phyloP scores from a whole-genome alignment of 208 protist genomes.

The Wallacemonas sp. region DNA sequence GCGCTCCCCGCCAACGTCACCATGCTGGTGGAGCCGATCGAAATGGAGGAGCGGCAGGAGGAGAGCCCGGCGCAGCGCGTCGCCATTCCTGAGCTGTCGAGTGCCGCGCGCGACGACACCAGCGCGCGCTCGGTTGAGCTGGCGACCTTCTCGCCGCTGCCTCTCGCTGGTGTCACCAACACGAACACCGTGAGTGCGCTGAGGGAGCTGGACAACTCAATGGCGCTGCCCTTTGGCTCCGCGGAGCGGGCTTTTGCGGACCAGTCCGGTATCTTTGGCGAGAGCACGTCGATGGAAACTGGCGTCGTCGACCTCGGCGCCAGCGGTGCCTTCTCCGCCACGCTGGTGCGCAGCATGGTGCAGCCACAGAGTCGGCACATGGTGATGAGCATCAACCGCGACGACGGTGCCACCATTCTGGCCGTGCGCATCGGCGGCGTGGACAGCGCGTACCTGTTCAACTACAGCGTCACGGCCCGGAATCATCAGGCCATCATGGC shows the following conservation, averaged over 20 bases:
- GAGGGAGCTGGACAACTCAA: neutral
- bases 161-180: neutral
- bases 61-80: neutral
- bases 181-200: neutral
- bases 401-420: conserved; percentile 68
- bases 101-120: neutral
- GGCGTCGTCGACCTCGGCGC: conserved; percentile 2
- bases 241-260: neutral
- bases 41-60: conserved; percentile 4
- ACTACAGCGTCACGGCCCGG: conserved; percentile 54
- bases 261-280: conserved; percentile 9
- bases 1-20: neutral
- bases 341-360: neutral
- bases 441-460: conserved; percentile 65
- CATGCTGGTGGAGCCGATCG: neutral
- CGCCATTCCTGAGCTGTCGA: neutral
- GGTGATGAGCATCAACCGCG: conserved; percentile 54
- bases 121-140: neutral
- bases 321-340: conserved; percentile 8
- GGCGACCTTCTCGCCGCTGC: neutral
- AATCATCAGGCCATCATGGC: conserved; percentile 81
- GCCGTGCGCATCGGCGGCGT: conserved; percentile 60
- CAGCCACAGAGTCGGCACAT: conserved; percentile 9
- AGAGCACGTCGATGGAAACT: conserved; percentile 1
- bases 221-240: neutral